Percentiles rank a stretch among this genome's conserved stretches.
Conservation (phyloP, 345 rosid species). For the Eucalyptus sp. region DNA sequence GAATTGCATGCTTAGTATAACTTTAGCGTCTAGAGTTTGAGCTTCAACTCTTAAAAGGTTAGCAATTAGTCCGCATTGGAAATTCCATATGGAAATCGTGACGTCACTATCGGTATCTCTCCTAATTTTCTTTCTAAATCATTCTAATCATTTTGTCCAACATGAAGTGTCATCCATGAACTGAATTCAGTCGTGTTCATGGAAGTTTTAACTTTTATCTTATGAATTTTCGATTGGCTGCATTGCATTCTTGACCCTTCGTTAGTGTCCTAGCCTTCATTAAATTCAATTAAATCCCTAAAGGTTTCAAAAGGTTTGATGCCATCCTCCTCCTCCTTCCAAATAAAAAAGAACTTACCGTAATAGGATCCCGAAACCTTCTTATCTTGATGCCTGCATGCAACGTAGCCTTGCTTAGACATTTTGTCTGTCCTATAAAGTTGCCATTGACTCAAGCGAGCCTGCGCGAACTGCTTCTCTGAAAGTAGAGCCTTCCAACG, state of each 20-base stretch:
- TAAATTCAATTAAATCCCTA: neutral
- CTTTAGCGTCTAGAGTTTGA: neutral
- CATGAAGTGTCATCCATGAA: neutral
- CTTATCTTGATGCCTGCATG: neutral
- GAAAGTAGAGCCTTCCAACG: neutral
- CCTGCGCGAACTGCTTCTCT: neutral
- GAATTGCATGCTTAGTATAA: neutral
- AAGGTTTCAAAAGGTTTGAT: neutral
- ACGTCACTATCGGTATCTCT: neutral
- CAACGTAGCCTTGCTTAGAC: neutral
- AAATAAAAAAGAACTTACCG: neutral
- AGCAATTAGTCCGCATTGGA: neutral
- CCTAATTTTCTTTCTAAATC: neutral
- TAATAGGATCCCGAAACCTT: neutral
- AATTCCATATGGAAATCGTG: neutral
- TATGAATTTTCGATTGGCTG: neutral
- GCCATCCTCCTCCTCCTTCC: neutral
- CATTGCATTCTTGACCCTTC: neutral
- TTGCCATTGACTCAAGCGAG: neutral
- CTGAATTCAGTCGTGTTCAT: neutral
- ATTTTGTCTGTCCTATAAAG: neutral
- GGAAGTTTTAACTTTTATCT: neutral
- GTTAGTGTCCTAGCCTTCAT: neutral
- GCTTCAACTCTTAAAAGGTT: neutral
- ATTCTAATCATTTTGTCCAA: neutral